Evolutionary conservation across 129 eudicot genomes (phyloP).

Genomic region (Ambrosia trifida): DNA sequence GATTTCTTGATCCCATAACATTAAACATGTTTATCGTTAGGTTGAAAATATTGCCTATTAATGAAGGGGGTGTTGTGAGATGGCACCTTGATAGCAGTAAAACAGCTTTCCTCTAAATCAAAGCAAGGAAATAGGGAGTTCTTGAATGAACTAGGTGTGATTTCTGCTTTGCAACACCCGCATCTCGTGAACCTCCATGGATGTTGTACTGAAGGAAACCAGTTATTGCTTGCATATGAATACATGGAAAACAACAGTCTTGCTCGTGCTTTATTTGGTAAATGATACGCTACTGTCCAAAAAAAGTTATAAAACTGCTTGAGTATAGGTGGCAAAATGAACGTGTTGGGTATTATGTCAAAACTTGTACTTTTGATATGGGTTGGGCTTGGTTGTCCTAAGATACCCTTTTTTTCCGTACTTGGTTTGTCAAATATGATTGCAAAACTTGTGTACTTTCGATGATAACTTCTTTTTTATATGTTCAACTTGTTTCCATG

Average conservation of each 20-base stretch:
- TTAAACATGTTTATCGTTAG: background rate
- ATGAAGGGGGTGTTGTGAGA: constrained; percentile 56
- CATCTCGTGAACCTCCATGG: constrained; percentile 73
- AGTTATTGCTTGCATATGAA: constrained; percentile 65
- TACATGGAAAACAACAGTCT: constrained; percentile 81
- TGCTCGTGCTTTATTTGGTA: constrained; percentile 77
- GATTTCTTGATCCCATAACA: background rate
- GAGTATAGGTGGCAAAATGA: too few relatives aligned
- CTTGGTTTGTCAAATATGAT: background rate
- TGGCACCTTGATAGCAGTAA: constrained; percentile 48
- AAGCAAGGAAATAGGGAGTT: constrained; percentile 84
- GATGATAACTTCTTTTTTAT: too few relatives aligned
- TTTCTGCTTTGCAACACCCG: constrained; percentile 71
- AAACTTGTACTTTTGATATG: too few relatives aligned
- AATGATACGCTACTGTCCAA: too few relatives aligned
- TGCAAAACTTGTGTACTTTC: too few relatives aligned
- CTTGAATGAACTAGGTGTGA: constrained; percentile 75
- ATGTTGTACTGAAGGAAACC: constrained; percentile 67
- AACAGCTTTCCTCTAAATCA: constrained; percentile 44
- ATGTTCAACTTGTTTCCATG: too few relatives aligned
- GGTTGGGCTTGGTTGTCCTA: background rate
- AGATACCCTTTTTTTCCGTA: background rate
- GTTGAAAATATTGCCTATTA: background rate
- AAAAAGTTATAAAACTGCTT: too few relatives aligned
- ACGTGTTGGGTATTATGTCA: too few relatives aligned